phyloP scores from a whole-genome alignment of 2,329 filamentous ascomycete genomes.

The Apiospora sp. region DNA sequence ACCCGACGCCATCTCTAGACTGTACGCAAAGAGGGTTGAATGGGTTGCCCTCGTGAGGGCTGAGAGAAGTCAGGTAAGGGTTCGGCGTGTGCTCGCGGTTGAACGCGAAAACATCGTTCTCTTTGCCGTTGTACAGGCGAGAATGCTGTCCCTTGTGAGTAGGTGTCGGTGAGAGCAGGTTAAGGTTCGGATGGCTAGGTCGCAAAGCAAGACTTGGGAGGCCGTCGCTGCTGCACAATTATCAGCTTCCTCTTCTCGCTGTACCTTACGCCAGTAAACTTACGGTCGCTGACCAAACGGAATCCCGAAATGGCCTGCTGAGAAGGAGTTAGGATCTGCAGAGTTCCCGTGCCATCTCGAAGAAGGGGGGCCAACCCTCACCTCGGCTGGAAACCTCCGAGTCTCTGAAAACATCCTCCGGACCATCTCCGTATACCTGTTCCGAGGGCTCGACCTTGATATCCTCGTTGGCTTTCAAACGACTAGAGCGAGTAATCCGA shows the following conservation, averaged over 20 bases:
- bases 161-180: conserved; percentile 40
- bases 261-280: conserved; percentile 29
- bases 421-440: not conserved
- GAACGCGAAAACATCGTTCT: conserved; percentile 40
- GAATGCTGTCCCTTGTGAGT: conserved; percentile 38
- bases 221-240: conserved; percentile 37
- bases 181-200: conserved; percentile 48
- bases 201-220: conserved; percentile 47
- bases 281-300: conserved; percentile 33
- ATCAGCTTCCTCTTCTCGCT: conserved; percentile 31
- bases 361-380: conserved; percentile 38
- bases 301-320: conserved; percentile 32
- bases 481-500: conserved; percentile 13
- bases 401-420: conserved; percentile 31
- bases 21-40: conserved; percentile 47
- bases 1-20: conserved; percentile 39
- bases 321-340: conserved; percentile 33
- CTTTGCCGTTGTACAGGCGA: conserved; percentile 40
- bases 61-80: conserved; percentile 39
- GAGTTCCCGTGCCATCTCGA: conserved; percentile 27
- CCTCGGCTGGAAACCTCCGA: conserved; percentile 29
- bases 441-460: not conserved
- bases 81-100: conserved; percentile 37
- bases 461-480: not conserved
- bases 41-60: conserved; percentile 36